phyloP scores from a whole-genome alignment of 164 flowering plant species.

The Stephania yunnanensis region DNA sequence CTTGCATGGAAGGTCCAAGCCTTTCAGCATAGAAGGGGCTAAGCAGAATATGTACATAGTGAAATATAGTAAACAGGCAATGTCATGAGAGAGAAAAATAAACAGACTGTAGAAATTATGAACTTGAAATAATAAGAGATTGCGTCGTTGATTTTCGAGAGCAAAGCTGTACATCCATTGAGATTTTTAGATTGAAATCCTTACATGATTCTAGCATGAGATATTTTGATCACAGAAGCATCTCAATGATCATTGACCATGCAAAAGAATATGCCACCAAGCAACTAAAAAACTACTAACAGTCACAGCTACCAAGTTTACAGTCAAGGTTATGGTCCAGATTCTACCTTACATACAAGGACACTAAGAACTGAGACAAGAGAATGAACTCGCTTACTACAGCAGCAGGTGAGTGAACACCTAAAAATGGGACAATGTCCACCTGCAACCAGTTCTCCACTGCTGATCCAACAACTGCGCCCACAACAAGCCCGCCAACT shows the following conservation, averaged over 20 bases:
- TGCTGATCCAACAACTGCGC: constrained; percentile 87
- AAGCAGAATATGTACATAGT: too few species aligned
- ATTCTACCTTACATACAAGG: constrained; percentile 66
- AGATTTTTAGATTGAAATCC: constrained; percentile 14
- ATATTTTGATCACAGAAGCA: constrained; percentile 23
- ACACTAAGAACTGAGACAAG: constrained; percentile 76
- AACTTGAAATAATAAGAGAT: neutral
- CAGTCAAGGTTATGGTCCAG: constrained; percentile 3
- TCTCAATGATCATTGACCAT: constrained; percentile 29
- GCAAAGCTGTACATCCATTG: constrained; percentile 7
- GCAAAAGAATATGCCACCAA: constrained; percentile 30
- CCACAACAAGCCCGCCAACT: constrained; percentile 81
- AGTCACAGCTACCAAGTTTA: constrained; percentile 13
- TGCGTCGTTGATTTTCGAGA: neutral
- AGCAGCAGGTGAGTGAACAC: constrained; percentile 76
- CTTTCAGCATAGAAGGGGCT: too few species aligned
- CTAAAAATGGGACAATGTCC: constrained; percentile 84
- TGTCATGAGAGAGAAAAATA: too few species aligned
- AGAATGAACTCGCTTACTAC: constrained; percentile 79
- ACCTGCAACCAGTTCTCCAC: constrained; percentile 94
- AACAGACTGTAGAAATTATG: neutral
- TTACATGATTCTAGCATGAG: constrained; percentile 6
- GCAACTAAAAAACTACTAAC: constrained; percentile 11
- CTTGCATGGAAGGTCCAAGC: too few species aligned
- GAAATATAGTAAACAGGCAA: too few species aligned